Evolutionary conservation across 1,139 yeast genomes (phyloP).

Genomic region (Geotrichum siamense): DNA sequence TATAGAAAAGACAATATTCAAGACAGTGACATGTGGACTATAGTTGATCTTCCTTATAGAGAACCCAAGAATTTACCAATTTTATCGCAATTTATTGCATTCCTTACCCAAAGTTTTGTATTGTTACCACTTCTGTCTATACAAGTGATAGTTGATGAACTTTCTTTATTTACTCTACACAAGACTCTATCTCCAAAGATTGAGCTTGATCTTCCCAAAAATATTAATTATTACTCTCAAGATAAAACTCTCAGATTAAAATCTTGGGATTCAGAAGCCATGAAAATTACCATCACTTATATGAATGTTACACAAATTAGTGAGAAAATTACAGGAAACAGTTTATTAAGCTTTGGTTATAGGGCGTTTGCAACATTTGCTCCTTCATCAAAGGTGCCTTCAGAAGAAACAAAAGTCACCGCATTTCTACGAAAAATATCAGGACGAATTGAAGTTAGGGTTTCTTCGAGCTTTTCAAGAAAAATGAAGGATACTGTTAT

Average conservation of each 20-base stretch:
- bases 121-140: constrained; percentile 33
- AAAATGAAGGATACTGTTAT: constrained; percentile 37
- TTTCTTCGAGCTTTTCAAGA: constrained; percentile 30
- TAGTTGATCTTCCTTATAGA: constrained; percentile 37
- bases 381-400: constrained; percentile 31
- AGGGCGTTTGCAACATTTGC: constrained; percentile 31
- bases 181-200: constrained; percentile 28
- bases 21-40: constrained; percentile 33
- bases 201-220: constrained; percentile 27
- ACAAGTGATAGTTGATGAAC: constrained; percentile 30
- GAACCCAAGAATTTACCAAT: constrained; percentile 31
- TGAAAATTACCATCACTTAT: constrained; percentile 32
- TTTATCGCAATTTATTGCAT: constrained; percentile 34
- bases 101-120: constrained; percentile 36
- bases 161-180: constrained; percentile 27
- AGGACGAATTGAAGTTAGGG: constrained; percentile 30
- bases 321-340: constrained; percentile 25
- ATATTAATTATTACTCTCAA: constrained; percentile 28
- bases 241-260: constrained; percentile 26
- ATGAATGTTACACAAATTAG: constrained; percentile 35
- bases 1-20: constrained; percentile 29
- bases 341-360: constrained; percentile 31
- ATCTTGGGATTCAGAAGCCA: constrained; percentile 27
- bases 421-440: constrained; percentile 33
- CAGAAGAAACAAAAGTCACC: constrained; percentile 30